A percentile compares a stretch with the other conserved stretches of the same genome.
Evolutionary conservation across 2,329 filamentous ascomycete genomes (phyloP).

Genomic region (Escovopsis sp.): DNA sequence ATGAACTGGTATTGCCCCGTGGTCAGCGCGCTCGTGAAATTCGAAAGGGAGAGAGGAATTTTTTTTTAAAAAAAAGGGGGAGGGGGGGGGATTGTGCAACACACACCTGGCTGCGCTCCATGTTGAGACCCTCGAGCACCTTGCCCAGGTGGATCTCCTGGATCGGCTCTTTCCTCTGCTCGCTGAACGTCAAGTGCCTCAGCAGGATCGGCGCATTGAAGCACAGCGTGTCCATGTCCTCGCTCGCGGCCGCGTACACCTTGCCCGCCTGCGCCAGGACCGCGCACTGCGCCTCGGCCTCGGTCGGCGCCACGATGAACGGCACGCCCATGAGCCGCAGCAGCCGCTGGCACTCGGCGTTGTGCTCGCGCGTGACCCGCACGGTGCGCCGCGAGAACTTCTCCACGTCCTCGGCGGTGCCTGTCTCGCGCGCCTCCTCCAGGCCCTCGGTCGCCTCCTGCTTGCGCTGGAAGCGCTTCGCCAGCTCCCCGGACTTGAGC

Average conservation of each 20-base stretch:
- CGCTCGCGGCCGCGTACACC: constrained; percentile 90
- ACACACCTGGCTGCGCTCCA: constrained; percentile 73
- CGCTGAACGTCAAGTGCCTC: constrained; percentile 88
- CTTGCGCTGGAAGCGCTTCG: constrained; percentile 91
- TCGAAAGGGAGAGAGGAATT: too few relatives aligned
- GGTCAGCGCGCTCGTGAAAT: too few relatives aligned
- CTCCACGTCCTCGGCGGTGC: constrained; percentile 92
- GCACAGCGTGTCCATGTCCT: constrained; percentile 98
- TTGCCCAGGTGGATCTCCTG: constrained; percentile 85
- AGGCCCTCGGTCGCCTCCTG: constrained; percentile 78
- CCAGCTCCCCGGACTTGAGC: constrained; percentile 91
- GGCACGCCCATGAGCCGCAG: constrained; percentile 93
- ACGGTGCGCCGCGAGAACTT: constrained; percentile 93
- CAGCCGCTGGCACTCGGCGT: constrained; percentile 80
- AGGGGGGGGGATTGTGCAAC: too few relatives aligned
- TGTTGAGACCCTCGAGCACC: constrained; percentile 71
- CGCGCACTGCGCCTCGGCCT: constrained; percentile 94
- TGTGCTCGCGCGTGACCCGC: constrained; percentile 90
- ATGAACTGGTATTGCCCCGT: too few relatives aligned
- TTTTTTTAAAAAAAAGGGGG: too few relatives aligned
- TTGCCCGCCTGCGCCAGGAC: constrained; percentile 79
- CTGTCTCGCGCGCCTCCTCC: constrained; percentile 93
- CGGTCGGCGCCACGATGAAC: constrained; percentile 87
- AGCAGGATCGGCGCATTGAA: constrained; percentile 86
- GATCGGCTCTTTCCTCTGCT: constrained; percentile 94